These are phyloP conservation scores for Ustilago hordei DNA, from an alignment of 1,284 basidiomycete genomes.

Conservation along the genomic window DNA sequence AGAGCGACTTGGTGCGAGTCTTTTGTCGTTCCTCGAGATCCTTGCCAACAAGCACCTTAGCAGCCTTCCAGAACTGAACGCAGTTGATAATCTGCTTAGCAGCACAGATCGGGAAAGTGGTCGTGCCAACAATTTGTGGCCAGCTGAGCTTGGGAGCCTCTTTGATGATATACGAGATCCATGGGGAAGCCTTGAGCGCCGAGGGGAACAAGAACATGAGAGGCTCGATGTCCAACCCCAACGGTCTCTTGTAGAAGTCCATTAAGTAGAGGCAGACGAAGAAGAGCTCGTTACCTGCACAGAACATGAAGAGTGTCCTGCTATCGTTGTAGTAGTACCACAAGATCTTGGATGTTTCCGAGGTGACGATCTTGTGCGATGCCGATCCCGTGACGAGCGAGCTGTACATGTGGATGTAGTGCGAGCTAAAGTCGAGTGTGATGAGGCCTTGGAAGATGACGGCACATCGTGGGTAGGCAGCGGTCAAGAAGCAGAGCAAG, in stretches of 20 bases:
- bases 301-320: slow-evolving; percentile 89
- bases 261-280: slow-evolving; percentile 96
- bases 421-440: slow-evolving; percentile 95
- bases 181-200: slow-evolving; percentile 38
- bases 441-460: slow-evolving; percentile 94
- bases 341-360: slow-evolving; percentile 90
- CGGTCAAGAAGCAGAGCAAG: slow-evolving; percentile 91
- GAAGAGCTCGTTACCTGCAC: slow-evolving; percentile 97
- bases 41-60: slow-evolving; percentile 77
- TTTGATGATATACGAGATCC: slow-evolving; percentile 50
- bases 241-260: slow-evolving; percentile 77
- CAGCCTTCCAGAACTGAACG: slow-evolving; percentile 98
- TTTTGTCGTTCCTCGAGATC: slow-evolving; percentile 58
- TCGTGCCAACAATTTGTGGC: slow-evolving; percentile 80
- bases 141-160: slow-evolving; percentile 76
- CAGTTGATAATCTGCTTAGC: slow-evolving; percentile 94
- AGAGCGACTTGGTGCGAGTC: slow-evolving; percentile 34
- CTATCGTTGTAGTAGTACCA: slow-evolving; percentile 94
- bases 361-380: slow-evolving; percentile 91
- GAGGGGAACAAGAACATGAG: slow-evolving; percentile 47
- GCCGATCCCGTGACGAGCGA: slow-evolving; percentile 91
- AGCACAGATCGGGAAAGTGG: slow-evolving; percentile 80
- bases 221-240: slow-evolving; percentile 56
- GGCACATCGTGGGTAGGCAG: slow-evolving; percentile 84
- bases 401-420: slow-evolving; percentile 99